Evolutionary conservation across 2,329 filamentous ascomycete species (phyloP).

Genomic region (Penicillium glabrum): DNA sequence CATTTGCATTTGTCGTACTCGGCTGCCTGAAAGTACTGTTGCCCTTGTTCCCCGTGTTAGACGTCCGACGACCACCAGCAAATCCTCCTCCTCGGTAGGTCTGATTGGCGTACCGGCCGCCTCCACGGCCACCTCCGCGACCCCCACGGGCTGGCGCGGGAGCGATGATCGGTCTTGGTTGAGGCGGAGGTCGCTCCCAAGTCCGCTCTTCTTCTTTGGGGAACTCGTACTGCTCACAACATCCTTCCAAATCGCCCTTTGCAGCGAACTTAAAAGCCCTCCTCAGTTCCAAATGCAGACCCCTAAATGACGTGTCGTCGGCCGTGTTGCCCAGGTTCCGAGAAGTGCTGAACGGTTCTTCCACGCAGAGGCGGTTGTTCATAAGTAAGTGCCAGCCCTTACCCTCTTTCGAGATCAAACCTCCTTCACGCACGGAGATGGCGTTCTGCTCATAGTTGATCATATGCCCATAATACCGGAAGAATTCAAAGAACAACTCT

Average conservation of each 20-base stretch:
- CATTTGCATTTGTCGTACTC: constrained; percentile 35
- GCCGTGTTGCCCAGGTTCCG: constrained; percentile 95
- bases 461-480: constrained; percentile 90
- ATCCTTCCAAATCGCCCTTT: constrained; percentile 74
- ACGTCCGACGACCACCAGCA: constrained; percentile 54
- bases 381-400: constrained; percentile 82
- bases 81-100: constrained; percentile 47
- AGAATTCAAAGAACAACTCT: constrained; percentile 90
- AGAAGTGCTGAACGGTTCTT: constrained; percentile 89
- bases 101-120: constrained; percentile 49
- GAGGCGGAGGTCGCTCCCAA: constrained; percentile 58
- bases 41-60: constrained; percentile 53
- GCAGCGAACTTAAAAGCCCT: constrained; percentile 82
- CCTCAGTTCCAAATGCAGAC: constrained; percentile 84
- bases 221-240: constrained; percentile 84
- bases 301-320: constrained; percentile 90
- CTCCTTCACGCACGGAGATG: constrained; percentile 81
- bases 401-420: constrained; percentile 73
- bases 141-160: constrained; percentile 48
- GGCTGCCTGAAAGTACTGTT: constrained; percentile 33
- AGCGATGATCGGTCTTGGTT: constrained; percentile 56
- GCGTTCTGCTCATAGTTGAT: constrained; percentile 84
- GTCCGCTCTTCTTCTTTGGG: constrained; percentile 72
- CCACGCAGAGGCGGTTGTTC: constrained; percentile 87
- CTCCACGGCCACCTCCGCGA: constrained; percentile 40